Conservation (phyloP, 352 stramenopile genomes). For the Phytophthora melonis region DNA sequence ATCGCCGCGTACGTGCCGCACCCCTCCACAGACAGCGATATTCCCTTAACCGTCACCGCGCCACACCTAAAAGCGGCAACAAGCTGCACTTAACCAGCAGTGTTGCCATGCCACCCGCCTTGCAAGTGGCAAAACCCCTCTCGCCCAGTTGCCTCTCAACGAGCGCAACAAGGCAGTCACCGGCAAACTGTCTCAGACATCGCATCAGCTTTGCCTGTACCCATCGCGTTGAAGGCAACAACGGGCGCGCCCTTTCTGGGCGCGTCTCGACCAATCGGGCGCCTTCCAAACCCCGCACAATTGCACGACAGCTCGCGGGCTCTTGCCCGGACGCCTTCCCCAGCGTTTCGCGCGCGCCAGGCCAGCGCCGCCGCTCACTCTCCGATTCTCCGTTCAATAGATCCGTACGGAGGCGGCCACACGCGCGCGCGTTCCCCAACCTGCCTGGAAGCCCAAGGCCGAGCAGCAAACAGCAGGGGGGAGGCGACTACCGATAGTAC, state of each 20-base stretch:
- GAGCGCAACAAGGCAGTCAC: slow-evolving; percentile 12
- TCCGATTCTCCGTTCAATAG: slow-evolving; percentile 28
- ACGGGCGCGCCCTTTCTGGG: slow-evolving; percentile 22
- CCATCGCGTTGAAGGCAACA: background rate
- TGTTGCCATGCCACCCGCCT: background rate
- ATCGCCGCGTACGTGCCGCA: slow-evolving; percentile 26
- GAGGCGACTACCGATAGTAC: no score
- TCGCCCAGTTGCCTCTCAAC: background rate
- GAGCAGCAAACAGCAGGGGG: no score
- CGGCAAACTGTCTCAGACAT: slow-evolving; percentile 29
- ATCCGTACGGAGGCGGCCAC: background rate
- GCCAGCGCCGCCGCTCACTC: slow-evolving; percentile 25
- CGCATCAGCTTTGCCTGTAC: slow-evolving; percentile 15
- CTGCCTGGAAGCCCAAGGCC: slow-evolving; percentile 18
- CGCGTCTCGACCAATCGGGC: slow-evolving; percentile 33
- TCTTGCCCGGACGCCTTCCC: slow-evolving; percentile 31
- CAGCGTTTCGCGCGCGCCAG: slow-evolving; percentile 20
- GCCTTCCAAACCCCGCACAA: slow-evolving; percentile 30
- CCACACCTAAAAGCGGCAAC: slow-evolving; percentile 10
- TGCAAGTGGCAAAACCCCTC: background rate
- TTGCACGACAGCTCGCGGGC: slow-evolving; percentile 29
- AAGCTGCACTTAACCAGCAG: background rate
- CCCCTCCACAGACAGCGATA: slow-evolving; percentile 1
- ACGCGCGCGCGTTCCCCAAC: background rate
- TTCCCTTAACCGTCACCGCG: background rate